These are phyloP conservation scores for Nemania sp. DNA, from an alignment of 2,329 filamentous ascomycete species.

Conservation along the genomic window DNA sequence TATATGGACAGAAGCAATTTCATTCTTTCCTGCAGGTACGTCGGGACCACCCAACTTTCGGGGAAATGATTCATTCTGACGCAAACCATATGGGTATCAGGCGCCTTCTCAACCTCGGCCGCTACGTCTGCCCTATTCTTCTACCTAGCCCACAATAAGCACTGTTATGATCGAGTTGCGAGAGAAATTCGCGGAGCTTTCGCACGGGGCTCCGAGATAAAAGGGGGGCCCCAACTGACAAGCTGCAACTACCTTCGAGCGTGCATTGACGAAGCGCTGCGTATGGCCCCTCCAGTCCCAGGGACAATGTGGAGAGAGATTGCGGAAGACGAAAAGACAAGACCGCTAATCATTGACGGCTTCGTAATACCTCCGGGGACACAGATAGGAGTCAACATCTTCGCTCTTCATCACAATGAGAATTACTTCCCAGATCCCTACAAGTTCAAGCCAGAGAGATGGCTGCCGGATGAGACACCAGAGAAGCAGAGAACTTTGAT, in stretches of 20 bases:
- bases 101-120: not conserved
- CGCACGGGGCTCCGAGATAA: not conserved
- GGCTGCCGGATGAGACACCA: conserved; percentile 10
- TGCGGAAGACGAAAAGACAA: not conserved
- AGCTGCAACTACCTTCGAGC: conserved; percentile 4
- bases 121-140: not conserved
- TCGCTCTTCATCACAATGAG: conserved; percentile 13
- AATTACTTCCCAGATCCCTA: conserved; percentile 13
- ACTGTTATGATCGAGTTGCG: not conserved
- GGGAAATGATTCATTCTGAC: not conserved
- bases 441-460: conserved; percentile 24
- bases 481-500: not conserved
- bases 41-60: not conserved
- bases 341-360: conserved; percentile 14
- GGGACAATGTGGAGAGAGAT: conserved; percentile 5
- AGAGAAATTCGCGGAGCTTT: not conserved
- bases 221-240: not conserved
- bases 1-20: not conserved
- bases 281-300: not conserved
- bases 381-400: conserved; percentile 7
- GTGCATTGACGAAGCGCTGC: too few species aligned
- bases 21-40: not conserved
- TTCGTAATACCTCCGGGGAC: conserved; percentile 8
- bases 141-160: not conserved
- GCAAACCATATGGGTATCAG: not conserved